Conservation (phyloP, 1,139 yeast genomes). For the Suhomyces anneliseae region DNA sequence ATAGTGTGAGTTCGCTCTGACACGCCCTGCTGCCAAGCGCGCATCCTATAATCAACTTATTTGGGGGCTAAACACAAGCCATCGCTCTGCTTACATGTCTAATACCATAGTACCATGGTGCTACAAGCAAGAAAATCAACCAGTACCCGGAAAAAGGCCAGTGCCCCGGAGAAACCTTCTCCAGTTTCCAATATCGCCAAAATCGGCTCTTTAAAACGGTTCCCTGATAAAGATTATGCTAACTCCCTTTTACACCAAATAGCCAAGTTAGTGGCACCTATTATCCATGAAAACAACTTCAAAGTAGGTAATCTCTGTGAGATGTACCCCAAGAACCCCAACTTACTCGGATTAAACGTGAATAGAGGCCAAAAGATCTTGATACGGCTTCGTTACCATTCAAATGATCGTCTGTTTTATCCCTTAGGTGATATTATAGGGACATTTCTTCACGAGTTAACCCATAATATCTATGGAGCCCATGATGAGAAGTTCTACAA, state of each 20-base stretch:
- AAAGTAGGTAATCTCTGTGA: constrained; percentile 73
- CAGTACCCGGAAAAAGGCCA: not conserved
- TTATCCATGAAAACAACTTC: constrained; percentile 68
- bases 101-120: constrained; percentile 7
- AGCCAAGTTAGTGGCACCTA: constrained; percentile 66
- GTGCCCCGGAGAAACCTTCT: constrained; percentile 23
- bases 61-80: not conserved
- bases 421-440: constrained; percentile 72
- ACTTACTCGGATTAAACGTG: constrained; percentile 80
- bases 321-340: constrained; percentile 73
- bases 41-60: not conserved
- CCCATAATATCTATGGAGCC: constrained; percentile 78
- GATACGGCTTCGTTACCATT: constrained; percentile 64
- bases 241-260: constrained; percentile 57
- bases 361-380: constrained; percentile 77
- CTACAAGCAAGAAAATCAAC: constrained; percentile 1
- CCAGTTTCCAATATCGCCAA: constrained; percentile 51
- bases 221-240: constrained; percentile 58
- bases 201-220: constrained; percentile 58
- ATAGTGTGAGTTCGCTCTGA: no score
- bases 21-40: not conserved
- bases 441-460: constrained; percentile 84
- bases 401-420: constrained; percentile 56
- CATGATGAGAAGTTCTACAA: constrained; percentile 75
- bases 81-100: not conserved